Conservation (phyloP, 495 filamentous ascomycete genomes). For the Durotheca rogersii region DNA sequence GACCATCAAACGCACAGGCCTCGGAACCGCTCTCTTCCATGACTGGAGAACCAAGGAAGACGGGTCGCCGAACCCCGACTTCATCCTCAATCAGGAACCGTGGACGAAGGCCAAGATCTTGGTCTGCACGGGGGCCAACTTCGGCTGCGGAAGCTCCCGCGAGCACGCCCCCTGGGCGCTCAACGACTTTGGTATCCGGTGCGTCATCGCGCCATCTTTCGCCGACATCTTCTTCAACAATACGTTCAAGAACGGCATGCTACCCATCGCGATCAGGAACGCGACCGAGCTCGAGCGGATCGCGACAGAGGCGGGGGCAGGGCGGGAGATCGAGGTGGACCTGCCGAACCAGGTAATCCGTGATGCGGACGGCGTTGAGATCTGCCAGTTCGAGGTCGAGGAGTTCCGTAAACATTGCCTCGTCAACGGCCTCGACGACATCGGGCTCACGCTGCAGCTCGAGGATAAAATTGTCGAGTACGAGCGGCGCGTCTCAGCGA, state of each 20-base stretch:
- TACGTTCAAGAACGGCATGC: slow-evolving; percentile 99
- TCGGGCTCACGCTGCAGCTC: slow-evolving; percentile 89
- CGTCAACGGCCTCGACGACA: slow-evolving; percentile 93
- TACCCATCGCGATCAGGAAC: slow-evolving; percentile 77
- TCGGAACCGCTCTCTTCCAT: slow-evolving; percentile 84
- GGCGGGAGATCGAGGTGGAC: slow-evolving; percentile 87
- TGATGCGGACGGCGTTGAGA: slow-evolving; percentile 65
- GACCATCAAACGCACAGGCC: slow-evolving; percentile 96
- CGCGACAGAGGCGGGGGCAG: slow-evolving; percentile 76
- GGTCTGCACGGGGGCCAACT: slow-evolving; percentile 90
- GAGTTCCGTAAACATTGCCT: slow-evolving; percentile 92
- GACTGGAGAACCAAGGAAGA: slow-evolving; percentile 74
- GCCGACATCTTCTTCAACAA: slow-evolving; percentile 99
- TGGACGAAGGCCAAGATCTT: slow-evolving; percentile 87
- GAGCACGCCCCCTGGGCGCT: slow-evolving; percentile 98
- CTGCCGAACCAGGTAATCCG: slow-evolving; percentile 83
- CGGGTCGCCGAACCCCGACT: slow-evolving; percentile 72
- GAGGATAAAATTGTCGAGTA: slow-evolving; percentile 85
- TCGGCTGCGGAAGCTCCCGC: slow-evolving; percentile 89
- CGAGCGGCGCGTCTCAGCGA: slow-evolving; percentile 70
- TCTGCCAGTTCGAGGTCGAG: slow-evolving; percentile 83
- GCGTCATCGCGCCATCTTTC: slow-evolving; percentile 87
- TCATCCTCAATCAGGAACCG: slow-evolving; percentile 87
- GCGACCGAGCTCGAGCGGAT: slow-evolving; percentile 65
- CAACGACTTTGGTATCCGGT: slow-evolving; percentile 93